Evolutionary conservation across 345 rosid genomes (phyloP).

Genomic region (Brassica carinata): DNA sequence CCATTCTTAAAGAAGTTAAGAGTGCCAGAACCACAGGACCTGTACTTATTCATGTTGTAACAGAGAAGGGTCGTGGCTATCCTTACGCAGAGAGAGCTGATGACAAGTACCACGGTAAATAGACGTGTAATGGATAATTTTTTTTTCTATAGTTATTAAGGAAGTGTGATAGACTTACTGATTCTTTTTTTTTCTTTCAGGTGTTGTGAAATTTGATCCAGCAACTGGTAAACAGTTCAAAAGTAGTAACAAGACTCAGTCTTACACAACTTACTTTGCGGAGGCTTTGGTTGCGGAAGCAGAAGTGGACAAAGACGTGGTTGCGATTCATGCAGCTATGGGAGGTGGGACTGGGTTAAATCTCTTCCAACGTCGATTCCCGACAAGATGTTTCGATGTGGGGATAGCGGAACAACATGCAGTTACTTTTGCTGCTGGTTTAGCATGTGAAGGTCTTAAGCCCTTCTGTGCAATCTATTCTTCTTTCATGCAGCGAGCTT

Average conservation of each 20-base stretch:
- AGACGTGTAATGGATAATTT: neutral
- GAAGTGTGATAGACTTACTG: neutral
- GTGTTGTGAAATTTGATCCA: constrained; percentile 88
- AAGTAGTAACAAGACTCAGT: constrained; percentile 57
- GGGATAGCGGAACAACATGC: constrained; percentile 99
- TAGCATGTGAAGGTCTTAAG: constrained; percentile 93
- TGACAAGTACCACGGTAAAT: constrained; percentile 84
- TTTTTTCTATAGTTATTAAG: neutral
- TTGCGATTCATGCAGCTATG: constrained; percentile 99
- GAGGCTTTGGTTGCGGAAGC: constrained; percentile 97
- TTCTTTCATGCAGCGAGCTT: constrained; percentile 95
- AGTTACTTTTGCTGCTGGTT: constrained; percentile 97
- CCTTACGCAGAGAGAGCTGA: constrained; percentile 96
- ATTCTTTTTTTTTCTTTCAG: constrained; percentile 46
- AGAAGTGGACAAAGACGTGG: constrained; percentile 74
- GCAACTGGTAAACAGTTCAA: constrained; percentile 98
- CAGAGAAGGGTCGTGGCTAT: constrained; percentile 99
- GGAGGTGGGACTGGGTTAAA: constrained; percentile 98
- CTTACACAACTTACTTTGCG: constrained; percentile 89
- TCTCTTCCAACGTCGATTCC: constrained; percentile 85
- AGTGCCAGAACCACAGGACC: constrained; percentile 90
- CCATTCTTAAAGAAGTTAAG: constrained; percentile 94
- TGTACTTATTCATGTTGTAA: constrained; percentile 90
- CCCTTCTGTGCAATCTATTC: constrained; percentile 97
- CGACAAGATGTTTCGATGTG: constrained; percentile 86